Conservation (phyloP, 1,139 yeast species). For the Debaryomyces subglobosus region DNA sequence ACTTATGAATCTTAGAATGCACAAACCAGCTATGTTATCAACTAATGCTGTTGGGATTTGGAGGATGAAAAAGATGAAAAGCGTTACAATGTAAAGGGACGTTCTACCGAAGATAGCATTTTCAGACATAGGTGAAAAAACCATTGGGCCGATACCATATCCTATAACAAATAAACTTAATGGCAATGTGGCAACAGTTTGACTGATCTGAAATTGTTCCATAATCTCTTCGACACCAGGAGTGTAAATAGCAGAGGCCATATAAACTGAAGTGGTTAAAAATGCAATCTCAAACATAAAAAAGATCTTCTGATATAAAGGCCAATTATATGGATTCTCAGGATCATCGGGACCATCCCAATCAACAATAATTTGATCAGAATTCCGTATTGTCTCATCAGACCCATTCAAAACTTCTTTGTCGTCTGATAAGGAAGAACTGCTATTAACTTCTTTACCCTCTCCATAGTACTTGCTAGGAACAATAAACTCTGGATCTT, state of each 20-base stretch:
- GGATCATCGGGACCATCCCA: constrained; percentile 60
- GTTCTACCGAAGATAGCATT: constrained; percentile 57
- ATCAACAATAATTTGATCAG: constrained; percentile 24
- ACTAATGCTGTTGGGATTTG: constrained; percentile 38
- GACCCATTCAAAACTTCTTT: constrained; percentile 3
- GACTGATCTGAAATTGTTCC: constrained; percentile 30
- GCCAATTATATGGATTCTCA: constrained; percentile 63
- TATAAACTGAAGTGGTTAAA: constrained; percentile 56
- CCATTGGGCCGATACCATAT: constrained; percentile 45
- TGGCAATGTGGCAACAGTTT: constrained; percentile 35
- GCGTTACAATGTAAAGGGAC: constrained; percentile 32
- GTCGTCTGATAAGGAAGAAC: constrained; percentile 44
- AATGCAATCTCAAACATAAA: constrained; percentile 44
- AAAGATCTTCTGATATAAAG: constrained; percentile 36
- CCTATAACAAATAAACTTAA: constrained; percentile 43
- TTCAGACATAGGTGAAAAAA: constrained; percentile 42
- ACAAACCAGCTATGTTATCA: constrained; percentile 31
- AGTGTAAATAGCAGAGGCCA: constrained; percentile 64
- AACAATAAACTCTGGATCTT: constrained; percentile 31
- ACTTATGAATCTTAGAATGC: constrained; percentile 33
- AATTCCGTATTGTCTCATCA: constrained; percentile 14
- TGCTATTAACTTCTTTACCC: background rate
- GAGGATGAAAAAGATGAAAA: constrained; percentile 34
- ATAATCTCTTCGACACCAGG: constrained; percentile 48
- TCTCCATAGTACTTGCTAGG: constrained; percentile 33